A percentile compares a stretch with the other conserved stretches of the same genome.
Evolutionary conservation across 148 eudicot genomes (phyloP).

Genomic region (Beta vulgaris): DNA sequence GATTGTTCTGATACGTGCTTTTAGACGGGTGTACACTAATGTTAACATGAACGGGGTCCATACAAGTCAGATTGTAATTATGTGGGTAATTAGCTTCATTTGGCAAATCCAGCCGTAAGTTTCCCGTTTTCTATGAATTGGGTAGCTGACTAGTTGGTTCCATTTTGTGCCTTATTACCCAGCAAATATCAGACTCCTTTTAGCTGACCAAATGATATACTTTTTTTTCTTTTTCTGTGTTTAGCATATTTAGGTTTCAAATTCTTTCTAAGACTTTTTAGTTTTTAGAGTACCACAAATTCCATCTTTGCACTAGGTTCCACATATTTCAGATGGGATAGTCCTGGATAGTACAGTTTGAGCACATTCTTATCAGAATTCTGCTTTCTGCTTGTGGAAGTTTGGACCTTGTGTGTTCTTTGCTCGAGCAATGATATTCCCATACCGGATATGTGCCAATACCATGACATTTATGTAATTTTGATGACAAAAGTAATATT

Average conservation of each 20-base stretch:
- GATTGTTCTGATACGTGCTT: too few species aligned
- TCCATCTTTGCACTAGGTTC: background rate
- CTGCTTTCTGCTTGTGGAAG: background rate
- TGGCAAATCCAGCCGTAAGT: too few species aligned
- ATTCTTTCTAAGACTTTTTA: too few species aligned
- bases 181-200: too few species aligned
- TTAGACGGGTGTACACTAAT: too few species aligned
- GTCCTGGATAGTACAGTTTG: background rate
- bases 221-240: constrained; percentile 15
- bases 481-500: too few species aligned
- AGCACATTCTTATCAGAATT: background rate
- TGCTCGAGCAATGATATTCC: background rate
- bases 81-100: too few species aligned
- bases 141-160: constrained; percentile 4
- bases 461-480: constrained; percentile 5
- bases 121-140: background rate
- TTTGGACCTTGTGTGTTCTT: background rate
- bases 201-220: constrained; percentile 1
- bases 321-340: background rate
- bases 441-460: constrained; percentile 10
- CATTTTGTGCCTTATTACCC: background rate
- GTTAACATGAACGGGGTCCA: too few species aligned
- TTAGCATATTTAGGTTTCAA: constrained; percentile 15
- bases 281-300: too few species aligned
- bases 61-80: too few species aligned